Conservation (phyloP, 495 filamentous ascomycete species). For the Penicillium macrosclerotiorum region DNA sequence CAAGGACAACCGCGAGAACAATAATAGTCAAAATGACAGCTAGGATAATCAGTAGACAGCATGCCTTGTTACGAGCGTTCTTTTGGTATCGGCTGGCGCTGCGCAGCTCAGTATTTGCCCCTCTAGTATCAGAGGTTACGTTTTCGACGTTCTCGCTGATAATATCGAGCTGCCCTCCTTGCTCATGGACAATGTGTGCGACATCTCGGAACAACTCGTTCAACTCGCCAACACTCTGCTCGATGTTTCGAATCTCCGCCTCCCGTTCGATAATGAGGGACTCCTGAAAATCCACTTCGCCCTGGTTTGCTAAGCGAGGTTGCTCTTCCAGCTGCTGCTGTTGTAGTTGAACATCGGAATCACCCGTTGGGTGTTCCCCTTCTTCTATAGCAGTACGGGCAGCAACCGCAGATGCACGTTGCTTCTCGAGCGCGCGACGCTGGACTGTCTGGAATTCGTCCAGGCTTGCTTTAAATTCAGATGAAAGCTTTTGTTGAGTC, state of each 20-base stretch:
- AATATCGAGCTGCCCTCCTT: conserved; percentile 85
- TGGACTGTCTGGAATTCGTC: conserved; percentile 89
- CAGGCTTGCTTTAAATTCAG: conserved; percentile 83
- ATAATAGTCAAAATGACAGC: conserved; percentile 85
- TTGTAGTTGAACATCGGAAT: conserved; percentile 45
- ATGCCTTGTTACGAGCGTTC: conserved; percentile 86
- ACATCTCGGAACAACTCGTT: conserved; percentile 97
- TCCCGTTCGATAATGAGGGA: conserved; percentile 93
- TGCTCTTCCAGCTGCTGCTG: conserved; percentile 75
- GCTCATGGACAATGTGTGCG: conserved; percentile 91
- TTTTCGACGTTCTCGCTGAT: conserved; percentile 85
- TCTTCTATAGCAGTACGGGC: conserved; percentile 72
- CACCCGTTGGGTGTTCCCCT: conserved; percentile 33
- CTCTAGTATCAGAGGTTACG: conserved; percentile 73
- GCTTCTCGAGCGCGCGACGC: conserved; percentile 84
- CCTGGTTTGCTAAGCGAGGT: conserved; percentile 80
- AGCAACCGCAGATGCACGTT: conserved; percentile 79
- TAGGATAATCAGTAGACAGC: conserved; percentile 88
- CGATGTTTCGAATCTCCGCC: conserved; percentile 93
- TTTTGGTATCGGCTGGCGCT: conserved; percentile 87
- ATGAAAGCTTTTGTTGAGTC: conserved; percentile 89
- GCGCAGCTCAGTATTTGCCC: conserved; percentile 80
- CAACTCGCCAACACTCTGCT: conserved; percentile 90
- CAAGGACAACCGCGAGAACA: conserved; percentile 76
- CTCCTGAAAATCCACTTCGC: conserved; percentile 98